Evolutionary conservation across 2,329 filamentous ascomycete genomes (phyloP).

Genomic region (Cladosporium halotolerans): DNA sequence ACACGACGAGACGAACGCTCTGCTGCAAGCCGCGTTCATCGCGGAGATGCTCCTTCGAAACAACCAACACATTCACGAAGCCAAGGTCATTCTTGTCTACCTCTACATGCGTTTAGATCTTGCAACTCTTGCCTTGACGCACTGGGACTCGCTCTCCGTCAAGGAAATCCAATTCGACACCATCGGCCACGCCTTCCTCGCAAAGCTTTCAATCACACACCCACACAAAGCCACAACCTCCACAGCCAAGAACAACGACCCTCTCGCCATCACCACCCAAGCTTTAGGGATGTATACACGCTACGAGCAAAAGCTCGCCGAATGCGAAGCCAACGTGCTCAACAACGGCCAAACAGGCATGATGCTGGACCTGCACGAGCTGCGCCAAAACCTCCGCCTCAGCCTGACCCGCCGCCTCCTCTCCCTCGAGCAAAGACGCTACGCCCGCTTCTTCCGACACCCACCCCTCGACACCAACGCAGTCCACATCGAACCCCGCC

Average conservation of each 20-base stretch:
- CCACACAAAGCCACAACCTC: conserved; percentile 21
- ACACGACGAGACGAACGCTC: conserved; percentile 14
- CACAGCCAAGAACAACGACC: conserved; percentile 21
- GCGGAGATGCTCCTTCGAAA: conserved; percentile 24
- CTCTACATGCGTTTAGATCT: conserved; percentile 30
- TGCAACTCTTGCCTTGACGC: conserved; percentile 24
- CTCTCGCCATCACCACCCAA: conserved; percentile 22
- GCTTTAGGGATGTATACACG: conserved; percentile 27
- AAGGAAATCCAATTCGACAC: conserved; percentile 34
- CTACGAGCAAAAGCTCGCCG: conserved; percentile 28
- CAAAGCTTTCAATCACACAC: conserved; percentile 27
- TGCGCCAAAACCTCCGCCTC: conserved; percentile 24
- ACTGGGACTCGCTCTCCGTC: conserved; percentile 29
- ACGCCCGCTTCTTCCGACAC: conserved; percentile 18
- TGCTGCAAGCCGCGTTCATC: conserved; percentile 28
- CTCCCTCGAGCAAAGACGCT: conserved; percentile 28
- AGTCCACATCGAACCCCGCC: conserved; percentile 20
- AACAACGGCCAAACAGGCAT: conserved; percentile 30
- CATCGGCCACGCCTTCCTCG: conserved; percentile 29
- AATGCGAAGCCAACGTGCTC: conserved; percentile 26
- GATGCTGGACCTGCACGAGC: conserved; percentile 31
- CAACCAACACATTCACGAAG: conserved; percentile 27
- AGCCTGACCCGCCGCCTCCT: conserved; percentile 28
- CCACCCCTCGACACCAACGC: conserved; percentile 19
- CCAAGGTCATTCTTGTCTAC: conserved; percentile 29